Evolutionary conservation across 441 rosid species (phyloP).

Genomic region (Croton setiger): DNA sequence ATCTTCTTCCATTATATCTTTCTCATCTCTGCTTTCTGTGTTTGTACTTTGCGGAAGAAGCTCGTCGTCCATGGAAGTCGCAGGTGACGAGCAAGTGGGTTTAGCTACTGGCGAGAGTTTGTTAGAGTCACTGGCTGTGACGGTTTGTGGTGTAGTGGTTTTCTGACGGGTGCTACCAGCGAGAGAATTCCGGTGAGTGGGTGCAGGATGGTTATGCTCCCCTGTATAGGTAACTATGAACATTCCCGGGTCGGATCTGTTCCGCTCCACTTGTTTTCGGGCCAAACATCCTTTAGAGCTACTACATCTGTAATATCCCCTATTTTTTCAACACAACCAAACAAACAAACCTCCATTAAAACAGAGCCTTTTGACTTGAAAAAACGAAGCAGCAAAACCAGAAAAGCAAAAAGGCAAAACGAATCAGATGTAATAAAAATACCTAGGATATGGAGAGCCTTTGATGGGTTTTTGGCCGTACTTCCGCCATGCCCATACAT

Average conservation of each 20-base stretch:
- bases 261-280: conserved; percentile 90
- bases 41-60: conserved; percentile 31
- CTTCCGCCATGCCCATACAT: too few species aligned
- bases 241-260: conserved; percentile 85
- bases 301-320: conserved; percentile 92
- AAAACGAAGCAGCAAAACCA: neutral
- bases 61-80: conserved; percentile 57
- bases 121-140: conserved; percentile 29
- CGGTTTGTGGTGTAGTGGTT: conserved; percentile 37
- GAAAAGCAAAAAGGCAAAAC: too few species aligned
- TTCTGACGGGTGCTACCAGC: conserved; percentile 91
- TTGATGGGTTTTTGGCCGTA: too few species aligned
- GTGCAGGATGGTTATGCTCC: conserved; percentile 94
- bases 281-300: conserved; percentile 91
- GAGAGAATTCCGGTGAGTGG: conserved; percentile 86
- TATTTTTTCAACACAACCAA: conserved; percentile 22
- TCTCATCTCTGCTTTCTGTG: conserved; percentile 45
- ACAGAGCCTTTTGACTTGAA: neutral
- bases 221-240: conserved; percentile 89
- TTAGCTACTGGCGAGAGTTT: conserved; percentile 23
- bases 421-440: too few species aligned
- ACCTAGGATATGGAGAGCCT: too few species aligned
- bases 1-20: conserved; percentile 49
- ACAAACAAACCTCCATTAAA: neutral
- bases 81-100: conserved; percentile 50